Percentiles rank a stretch among this genome's conserved stretches.
Conservation (phyloP, 768 basidiomycete species). For the Trametes sanguinea region DNA sequence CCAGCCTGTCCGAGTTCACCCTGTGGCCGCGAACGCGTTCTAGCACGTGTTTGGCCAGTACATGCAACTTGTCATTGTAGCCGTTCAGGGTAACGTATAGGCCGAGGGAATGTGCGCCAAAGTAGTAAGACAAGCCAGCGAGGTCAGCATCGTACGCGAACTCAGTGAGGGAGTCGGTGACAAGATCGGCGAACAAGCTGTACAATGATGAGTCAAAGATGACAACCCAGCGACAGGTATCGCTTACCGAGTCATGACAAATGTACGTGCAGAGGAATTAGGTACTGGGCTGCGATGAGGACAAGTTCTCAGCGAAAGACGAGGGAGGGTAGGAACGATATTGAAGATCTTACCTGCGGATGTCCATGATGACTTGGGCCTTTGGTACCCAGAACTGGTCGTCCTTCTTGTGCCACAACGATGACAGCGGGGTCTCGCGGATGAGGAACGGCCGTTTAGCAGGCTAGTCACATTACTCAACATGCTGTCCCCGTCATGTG, state of each 20-base stretch:
- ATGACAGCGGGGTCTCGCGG: conserved; percentile 65
- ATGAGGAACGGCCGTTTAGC: conserved; percentile 75
- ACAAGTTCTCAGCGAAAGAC: neutral
- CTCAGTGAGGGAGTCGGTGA: conserved; percentile 87
- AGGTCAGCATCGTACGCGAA: conserved; percentile 91
- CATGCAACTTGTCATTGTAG: conserved; percentile 89
- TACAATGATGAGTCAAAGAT: neutral
- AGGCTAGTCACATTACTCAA: conserved; percentile 48
- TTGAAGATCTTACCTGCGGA: conserved; percentile 58
- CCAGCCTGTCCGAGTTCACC: conserved; percentile 71
- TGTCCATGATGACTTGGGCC: conserved; percentile 72
- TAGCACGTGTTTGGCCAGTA: conserved; percentile 71
- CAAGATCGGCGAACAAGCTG: conserved; percentile 81
- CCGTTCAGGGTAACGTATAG: conserved; percentile 71
- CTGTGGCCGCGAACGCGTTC: conserved; percentile 64
- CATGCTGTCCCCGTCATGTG: no score
- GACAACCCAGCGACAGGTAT: neutral
- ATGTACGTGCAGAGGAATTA: conserved; percentile 63
- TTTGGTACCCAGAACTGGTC: conserved; percentile 96
- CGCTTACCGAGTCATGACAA: conserved; percentile 71
- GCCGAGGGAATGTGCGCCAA: conserved; percentile 64
- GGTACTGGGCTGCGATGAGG: conserved; percentile 49
- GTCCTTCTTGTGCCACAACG: conserved; percentile 97
- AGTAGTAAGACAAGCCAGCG: conserved; percentile 79
- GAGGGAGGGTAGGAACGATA: no score